A percentile compares a stretch with the other conserved stretches of the same genome.
Conservation (phyloP, 164 flowering plant species). For the Aristolochia contorta region DNA sequence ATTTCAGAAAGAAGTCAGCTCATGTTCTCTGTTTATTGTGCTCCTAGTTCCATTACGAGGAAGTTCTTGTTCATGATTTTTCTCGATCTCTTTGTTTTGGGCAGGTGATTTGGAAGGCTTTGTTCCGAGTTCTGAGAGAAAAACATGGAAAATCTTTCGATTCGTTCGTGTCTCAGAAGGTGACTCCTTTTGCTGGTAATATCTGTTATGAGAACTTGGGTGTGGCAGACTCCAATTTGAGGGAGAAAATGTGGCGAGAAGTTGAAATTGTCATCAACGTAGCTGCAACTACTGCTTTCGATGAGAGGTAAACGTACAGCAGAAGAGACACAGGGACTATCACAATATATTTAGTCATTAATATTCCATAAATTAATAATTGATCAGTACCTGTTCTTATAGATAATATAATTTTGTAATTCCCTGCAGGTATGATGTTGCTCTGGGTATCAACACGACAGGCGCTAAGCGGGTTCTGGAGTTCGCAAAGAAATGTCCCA, state of each 20-base stretch:
- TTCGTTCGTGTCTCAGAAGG: constrained; percentile 32
- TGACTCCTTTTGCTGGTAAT: constrained; percentile 41
- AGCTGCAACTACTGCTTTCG: constrained; percentile 64
- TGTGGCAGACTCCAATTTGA: constrained; percentile 25
- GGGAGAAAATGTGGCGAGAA: constrained; percentile 31
- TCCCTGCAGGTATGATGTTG: constrained; percentile 57
- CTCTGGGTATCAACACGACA: constrained; percentile 41
- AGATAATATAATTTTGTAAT: no score
- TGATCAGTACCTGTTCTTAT: no score
- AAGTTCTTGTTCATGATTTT: background rate
- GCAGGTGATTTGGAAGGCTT: constrained; percentile 49
- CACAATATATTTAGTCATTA: no score
- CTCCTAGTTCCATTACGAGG: background rate
- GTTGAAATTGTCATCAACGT: constrained; percentile 37
- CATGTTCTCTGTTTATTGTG: background rate
- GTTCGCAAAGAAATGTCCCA: constrained; percentile 48
- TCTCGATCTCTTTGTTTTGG: background rate
- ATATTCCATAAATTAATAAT: no score
- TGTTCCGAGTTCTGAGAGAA: constrained; percentile 41
- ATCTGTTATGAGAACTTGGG: constrained; percentile 35
- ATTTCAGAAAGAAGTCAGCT: constrained; percentile 32
- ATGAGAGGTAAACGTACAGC: constrained; percentile 28
- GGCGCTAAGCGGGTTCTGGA: constrained; percentile 46
- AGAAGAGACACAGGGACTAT: no score
- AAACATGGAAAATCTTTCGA: constrained; percentile 26